A percentile compares a stretch with the other conserved stretches of the same genome.
Conservation (phyloP, 495 filamentous ascomycete species). For the Aspergillus asperescens region DNA sequence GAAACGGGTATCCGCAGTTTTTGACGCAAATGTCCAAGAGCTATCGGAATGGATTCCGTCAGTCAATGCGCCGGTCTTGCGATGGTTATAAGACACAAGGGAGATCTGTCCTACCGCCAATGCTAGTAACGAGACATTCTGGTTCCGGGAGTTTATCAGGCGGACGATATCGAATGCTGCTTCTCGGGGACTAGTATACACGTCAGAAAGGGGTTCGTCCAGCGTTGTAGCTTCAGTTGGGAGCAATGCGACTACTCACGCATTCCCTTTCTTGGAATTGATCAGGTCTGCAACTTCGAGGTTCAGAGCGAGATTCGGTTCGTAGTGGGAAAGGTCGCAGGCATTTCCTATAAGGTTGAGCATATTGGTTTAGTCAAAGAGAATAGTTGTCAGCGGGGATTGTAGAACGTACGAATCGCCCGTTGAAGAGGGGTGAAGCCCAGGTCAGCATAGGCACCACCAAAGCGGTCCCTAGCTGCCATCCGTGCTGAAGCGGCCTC, state of each 20-base stretch:
- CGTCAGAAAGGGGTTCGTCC: slow-evolving; percentile 13
- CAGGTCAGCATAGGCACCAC: slow-evolving; percentile 71
- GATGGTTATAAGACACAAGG: neutral
- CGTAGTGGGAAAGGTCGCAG: slow-evolving; percentile 93
- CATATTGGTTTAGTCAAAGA: neutral
- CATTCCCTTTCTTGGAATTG: slow-evolving; percentile 95
- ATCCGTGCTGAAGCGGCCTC: slow-evolving; percentile 94
- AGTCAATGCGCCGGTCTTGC: slow-evolving; percentile 15
- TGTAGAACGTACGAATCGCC: slow-evolving; percentile 66
- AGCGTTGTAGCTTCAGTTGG: neutral
- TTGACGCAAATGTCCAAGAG: slow-evolving; percentile 98
- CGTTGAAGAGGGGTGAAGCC: slow-evolving; percentile 82
- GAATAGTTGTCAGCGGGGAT: neutral
- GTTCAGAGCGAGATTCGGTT: slow-evolving; percentile 92
- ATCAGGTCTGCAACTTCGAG: slow-evolving; percentile 95
- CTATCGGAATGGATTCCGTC: slow-evolving; percentile 35
- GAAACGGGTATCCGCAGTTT: slow-evolving; percentile 99
- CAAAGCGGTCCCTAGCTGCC: slow-evolving; percentile 93
- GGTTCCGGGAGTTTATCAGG: slow-evolving; percentile 92
- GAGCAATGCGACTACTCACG: slow-evolving; percentile 46
- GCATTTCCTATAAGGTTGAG: slow-evolving; percentile 60
- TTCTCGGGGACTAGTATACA: slow-evolving; percentile 67
- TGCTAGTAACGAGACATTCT: slow-evolving; percentile 87
- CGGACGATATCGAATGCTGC: slow-evolving; percentile 90
- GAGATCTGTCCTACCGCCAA: slow-evolving; percentile 50